phyloP scores from a whole-genome alignment of 140 eudicot genomes.

The Stevia rebaudiana region DNA sequence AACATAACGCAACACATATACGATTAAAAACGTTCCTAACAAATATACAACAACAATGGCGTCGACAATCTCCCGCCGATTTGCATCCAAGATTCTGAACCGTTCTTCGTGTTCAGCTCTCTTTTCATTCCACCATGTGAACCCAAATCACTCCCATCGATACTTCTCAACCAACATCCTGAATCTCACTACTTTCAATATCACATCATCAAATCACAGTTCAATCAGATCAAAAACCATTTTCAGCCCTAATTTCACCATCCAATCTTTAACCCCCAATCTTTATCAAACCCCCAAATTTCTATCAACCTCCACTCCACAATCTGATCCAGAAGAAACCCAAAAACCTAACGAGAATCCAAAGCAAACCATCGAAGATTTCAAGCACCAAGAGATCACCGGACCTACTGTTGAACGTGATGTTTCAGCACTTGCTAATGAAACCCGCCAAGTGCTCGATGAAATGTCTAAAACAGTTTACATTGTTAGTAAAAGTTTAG shows the following conservation, averaged over 20 bases:
- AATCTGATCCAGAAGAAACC: slow-evolving; percentile 32
- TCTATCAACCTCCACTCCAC: slow-evolving; percentile 37
- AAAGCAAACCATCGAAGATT: slow-evolving; percentile 39
- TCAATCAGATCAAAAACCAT: slow-evolving; percentile 26
- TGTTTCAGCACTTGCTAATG: slow-evolving; percentile 66
- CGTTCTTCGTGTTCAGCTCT: slow-evolving; percentile 22
- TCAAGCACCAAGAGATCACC: slow-evolving; percentile 88
- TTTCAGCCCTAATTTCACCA: slow-evolving; percentile 22
- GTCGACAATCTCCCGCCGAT: slow-evolving; percentile 44
- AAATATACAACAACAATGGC: slow-evolving; percentile 36
- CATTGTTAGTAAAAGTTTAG: slow-evolving; percentile 58
- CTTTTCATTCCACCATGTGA: slow-evolving; percentile 25
- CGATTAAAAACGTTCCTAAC: background rate
- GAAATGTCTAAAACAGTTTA: slow-evolving; percentile 59
- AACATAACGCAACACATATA: no score
- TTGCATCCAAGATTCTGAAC: slow-evolving; percentile 36
- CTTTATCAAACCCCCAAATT: slow-evolving; percentile 29
- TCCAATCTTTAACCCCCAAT: slow-evolving; percentile 15
- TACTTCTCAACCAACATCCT: slow-evolving; percentile 23
- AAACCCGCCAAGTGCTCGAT: slow-evolving; percentile 73
- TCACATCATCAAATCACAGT: slow-evolving; percentile 10
- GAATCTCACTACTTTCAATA: slow-evolving; percentile 12
- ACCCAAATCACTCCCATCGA: slow-evolving; percentile 21
- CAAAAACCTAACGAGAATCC: slow-evolving; percentile 34
- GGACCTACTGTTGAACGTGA: slow-evolving; percentile 97